phyloP scores from a whole-genome alignment of 2,329 filamentous ascomycete genomes.

The Fusarium palustre region DNA sequence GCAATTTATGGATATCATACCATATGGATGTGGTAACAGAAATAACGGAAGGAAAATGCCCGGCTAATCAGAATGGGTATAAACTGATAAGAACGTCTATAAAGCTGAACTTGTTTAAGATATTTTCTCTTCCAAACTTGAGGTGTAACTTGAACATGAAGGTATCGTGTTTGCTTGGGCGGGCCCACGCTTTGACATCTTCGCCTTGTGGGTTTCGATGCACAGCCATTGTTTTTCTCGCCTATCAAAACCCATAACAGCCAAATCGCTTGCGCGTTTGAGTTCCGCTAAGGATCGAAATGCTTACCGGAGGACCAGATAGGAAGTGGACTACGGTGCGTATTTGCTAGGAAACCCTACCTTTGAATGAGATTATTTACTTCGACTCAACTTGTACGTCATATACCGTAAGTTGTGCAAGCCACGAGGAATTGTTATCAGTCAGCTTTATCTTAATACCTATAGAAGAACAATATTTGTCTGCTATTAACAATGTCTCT shows the following conservation, averaged over 20 bases:
- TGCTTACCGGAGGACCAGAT: background rate
- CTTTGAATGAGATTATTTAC: background rate
- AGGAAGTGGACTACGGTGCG: background rate
- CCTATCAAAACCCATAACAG: background rate
- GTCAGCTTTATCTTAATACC: too few relatives aligned
- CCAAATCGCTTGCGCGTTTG: background rate
- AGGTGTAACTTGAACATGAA: background rate
- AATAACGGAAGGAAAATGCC: background rate
- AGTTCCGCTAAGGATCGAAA: background rate
- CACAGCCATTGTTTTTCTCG: background rate
- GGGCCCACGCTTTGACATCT: background rate
- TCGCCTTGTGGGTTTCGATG: background rate
- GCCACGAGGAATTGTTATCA: too few relatives aligned
- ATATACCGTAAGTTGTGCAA: too few relatives aligned
- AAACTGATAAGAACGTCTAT: rapidly evolving
- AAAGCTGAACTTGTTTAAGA: background rate
- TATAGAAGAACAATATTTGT: too few relatives aligned
- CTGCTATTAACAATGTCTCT: too few relatives aligned
- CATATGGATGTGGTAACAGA: background rate
- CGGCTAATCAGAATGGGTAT: too few relatives aligned
- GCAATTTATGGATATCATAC: background rate
- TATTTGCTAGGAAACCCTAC: background rate
- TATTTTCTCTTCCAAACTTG: too few relatives aligned
- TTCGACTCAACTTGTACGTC: background rate
- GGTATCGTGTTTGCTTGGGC: background rate